Evolutionary conservation across 2,329 filamentous ascomycete species (phyloP).

Genomic region (Clarireedia paspali): DNA sequence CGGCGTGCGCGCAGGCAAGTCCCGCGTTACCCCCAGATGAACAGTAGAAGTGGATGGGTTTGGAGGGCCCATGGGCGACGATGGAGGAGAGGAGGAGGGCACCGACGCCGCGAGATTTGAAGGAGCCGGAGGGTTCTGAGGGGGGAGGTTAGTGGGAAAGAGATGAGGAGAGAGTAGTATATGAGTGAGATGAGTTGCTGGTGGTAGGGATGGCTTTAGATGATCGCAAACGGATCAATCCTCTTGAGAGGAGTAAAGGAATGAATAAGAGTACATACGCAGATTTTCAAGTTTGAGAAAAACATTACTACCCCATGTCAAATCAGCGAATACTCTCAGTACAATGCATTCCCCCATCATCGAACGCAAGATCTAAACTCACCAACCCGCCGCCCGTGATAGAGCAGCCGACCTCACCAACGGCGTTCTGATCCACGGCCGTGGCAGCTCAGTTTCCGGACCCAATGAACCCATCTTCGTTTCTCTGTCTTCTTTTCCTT

Average conservation of each 20-base stretch:
- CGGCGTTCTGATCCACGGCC: conserved; percentile 23
- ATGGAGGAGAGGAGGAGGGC: conserved; percentile 53
- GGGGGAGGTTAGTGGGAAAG: no score
- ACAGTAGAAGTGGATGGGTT: conserved; percentile 63
- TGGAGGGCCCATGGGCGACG: conserved; percentile 15
- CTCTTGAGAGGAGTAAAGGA: no score
- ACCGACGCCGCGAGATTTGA: conserved; percentile 74
- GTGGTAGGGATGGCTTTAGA: conserved; percentile 39
- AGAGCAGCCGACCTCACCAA: conserved; percentile 20
- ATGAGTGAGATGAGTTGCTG: neutral
- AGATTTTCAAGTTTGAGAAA: conserved; percentile 72
- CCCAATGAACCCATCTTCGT: conserved; percentile 1
- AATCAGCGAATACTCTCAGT: neutral
- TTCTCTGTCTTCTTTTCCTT: no score
- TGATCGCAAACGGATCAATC: conserved; percentile 22
- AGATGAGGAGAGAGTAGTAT: neutral
- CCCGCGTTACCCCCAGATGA: conserved; percentile 80
- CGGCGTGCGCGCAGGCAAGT: conserved; percentile 70
- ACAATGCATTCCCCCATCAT: neutral
- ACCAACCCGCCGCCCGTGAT: conserved; percentile 25
- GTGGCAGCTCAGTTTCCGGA: neutral
- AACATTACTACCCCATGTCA: conserved; percentile 40
- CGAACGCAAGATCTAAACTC: neutral
- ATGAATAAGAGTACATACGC: neutral
- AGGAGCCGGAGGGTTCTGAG: conserved; percentile 47